Evolutionary conservation across 306 rosid genomes (phyloP), one percentile per base, ranked within the genome.

Genomic region (Acacia confusa): DNA sequence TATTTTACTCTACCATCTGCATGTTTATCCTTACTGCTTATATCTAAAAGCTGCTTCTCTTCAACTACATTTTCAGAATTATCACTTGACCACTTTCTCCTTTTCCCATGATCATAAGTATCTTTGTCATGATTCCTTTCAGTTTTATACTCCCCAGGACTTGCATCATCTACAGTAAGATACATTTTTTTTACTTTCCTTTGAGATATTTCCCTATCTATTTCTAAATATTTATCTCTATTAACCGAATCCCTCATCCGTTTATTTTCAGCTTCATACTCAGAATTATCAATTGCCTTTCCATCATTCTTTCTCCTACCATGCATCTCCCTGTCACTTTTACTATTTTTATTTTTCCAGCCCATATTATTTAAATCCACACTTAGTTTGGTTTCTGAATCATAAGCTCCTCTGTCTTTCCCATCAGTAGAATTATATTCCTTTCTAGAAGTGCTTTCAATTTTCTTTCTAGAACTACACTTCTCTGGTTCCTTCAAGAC

Each of bases 41-140:
- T 73, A 79, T 85, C 90, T 87, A 90, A 75, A 76, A 91, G 85
- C 84, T 72, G 85, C 88, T 80, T 89, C 89, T 88, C 89, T 78
- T 82, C 89, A 79, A 83, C 70, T 81, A 79, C 89, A 57, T 77
- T 78, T 82, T 74, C 86, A 72, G 53, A 72, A 78, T 79, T 86
- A 79, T 86, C 78, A 71, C 60, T 70, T 4, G 47, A 69, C 77
- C 71, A 13, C 30, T 25, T 74, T 69, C 75, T 78, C 60, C n/a
- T 72, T 85, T 83, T 80, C 73, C 77, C 53, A 71, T 47, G 41
- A 74, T 70, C 76, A 80, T 80, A 72, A 16, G 44, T 80, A 61
- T 85, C 82, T 78, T 71, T 87, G 28, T 53, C 85, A 67, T 78
- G 88, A 87, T 85, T 92, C 88, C 89, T 90, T 72, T 85, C 80